These are phyloP conservation scores for Debaryomyces coudertii DNA, from an alignment of 1,139 yeast genomes.

Conservation along the genomic window DNA sequence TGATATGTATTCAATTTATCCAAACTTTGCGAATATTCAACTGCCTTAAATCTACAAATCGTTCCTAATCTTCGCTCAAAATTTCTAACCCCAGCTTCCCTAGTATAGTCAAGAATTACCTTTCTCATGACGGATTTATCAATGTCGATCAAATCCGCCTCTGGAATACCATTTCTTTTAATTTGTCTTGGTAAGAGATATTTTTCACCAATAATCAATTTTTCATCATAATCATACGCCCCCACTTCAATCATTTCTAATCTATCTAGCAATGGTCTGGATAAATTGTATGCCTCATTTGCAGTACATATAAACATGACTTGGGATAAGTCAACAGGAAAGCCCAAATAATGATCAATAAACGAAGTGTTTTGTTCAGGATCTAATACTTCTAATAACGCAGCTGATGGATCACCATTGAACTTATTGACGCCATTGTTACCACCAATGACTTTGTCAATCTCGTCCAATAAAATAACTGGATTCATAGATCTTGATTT, in stretches of 20 bases:
- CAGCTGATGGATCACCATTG: conserved; percentile 93
- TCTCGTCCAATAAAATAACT: conserved; percentile 84
- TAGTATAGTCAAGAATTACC: conserved; percentile 70
- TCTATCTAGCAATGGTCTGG: conserved; percentile 82
- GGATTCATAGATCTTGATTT: conserved; percentile 85
- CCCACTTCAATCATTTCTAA: conserved; percentile 81
- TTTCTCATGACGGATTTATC: conserved; percentile 57
- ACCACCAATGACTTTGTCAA: conserved; percentile 79
- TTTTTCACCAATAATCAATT: conserved; percentile 69
- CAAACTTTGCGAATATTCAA: conserved; percentile 60
- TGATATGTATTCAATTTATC: conserved; percentile 28
- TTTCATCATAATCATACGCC: conserved; percentile 83
- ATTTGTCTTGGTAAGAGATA: conserved; percentile 82
- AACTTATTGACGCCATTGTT: conserved; percentile 48
- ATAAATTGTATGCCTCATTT: conserved; percentile 74
- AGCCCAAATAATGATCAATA: conserved; percentile 84
- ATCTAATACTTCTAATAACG: conserved; percentile 83
- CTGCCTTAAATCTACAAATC: conserved; percentile 80
- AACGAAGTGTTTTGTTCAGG: conserved; percentile 86
- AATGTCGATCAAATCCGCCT: conserved; percentile 39
- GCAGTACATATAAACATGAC: conserved; percentile 89
- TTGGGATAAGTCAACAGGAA: conserved; percentile 84
- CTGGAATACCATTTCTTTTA: conserved; percentile 67
- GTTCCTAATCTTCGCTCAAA: conserved; percentile 74
- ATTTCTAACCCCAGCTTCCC: conserved; percentile 88